Percentiles rank a stretch among this genome's conserved stretches.
Evolutionary conservation across 2,329 filamentous ascomycete genomes (phyloP).

Genomic region (Trichoderma sp.): DNA sequence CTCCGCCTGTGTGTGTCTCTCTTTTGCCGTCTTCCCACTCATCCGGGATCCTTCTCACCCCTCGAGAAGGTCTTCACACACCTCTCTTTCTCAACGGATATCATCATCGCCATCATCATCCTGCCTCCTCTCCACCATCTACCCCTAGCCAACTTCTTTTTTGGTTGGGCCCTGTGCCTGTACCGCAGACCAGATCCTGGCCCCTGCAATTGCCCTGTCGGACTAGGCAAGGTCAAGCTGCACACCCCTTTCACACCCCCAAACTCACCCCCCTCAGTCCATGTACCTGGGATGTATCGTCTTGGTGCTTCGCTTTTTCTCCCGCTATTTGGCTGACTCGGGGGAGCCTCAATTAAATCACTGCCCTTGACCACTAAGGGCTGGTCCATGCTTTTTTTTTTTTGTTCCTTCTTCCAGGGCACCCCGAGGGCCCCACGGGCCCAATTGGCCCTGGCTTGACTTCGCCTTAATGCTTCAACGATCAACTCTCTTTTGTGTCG

Average conservation of each 20-base stretch:
- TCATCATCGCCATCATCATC: background rate
- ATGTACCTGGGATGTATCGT: conserved; percentile 11
- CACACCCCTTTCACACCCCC: background rate
- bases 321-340: conserved; percentile 9
- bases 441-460: conserved; percentile 22
- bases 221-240: background rate
- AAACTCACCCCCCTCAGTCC: background rate
- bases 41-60: background rate
- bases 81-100: background rate
- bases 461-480: conserved; percentile 21
- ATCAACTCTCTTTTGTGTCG: conserved; percentile 18
- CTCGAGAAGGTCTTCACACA: background rate
- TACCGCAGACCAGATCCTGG: conserved; percentile 1
- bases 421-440: conserved; percentile 21
- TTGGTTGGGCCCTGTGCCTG: conserved; percentile 4
- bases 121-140: background rate
- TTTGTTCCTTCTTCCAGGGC: background rate
- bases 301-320: background rate
- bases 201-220: conserved; percentile 7
- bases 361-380: background rate
- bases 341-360: conserved; percentile 1
- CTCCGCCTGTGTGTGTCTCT: background rate
- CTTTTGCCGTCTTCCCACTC: background rate
- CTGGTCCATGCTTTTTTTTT: background rate
- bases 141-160: background rate